Percentiles rank a stretch among this genome's conserved stretches.
Evolutionary conservation across 495 filamentous ascomycete genomes (phyloP).

Genomic region (Trichocladium uniseriatum): DNA sequence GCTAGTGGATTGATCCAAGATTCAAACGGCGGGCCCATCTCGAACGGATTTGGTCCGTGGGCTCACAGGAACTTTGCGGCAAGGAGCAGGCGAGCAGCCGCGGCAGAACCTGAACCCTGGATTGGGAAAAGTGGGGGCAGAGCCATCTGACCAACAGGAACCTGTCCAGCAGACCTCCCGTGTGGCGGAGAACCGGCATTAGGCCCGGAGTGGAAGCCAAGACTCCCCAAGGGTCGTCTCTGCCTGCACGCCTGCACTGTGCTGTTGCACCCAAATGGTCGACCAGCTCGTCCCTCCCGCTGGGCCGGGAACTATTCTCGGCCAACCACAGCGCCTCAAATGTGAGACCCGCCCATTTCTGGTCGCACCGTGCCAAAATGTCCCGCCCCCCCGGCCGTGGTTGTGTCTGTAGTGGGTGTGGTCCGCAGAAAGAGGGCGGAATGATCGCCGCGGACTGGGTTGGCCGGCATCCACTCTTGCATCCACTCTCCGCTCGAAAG

Average conservation of each 20-base stretch:
- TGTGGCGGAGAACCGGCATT: conserved; percentile 18
- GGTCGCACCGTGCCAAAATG: conserved; percentile 11
- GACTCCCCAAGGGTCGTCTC: not conserved
- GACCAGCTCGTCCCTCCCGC: conserved; percentile 7
- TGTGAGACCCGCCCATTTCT: not conserved
- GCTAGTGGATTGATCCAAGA: no score
- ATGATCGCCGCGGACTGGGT: conserved; percentile 1
- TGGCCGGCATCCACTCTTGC: no score
- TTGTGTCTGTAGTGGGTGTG: no score
- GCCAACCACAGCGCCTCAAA: conserved; percentile 2
- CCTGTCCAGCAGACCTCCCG: not conserved
- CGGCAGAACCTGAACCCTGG: conserved; percentile 28
- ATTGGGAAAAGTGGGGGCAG: conserved; percentile 4
- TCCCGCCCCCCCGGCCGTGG: not conserved
- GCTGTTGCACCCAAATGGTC: conserved; percentile 1
- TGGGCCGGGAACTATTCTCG: conserved; percentile 18
- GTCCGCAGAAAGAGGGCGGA: not conserved
- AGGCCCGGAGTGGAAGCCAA: conserved; percentile 16
- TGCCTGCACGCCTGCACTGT: conserved; percentile 9
- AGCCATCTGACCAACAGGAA: conserved; percentile 12
- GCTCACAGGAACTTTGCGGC: conserved; percentile 3
- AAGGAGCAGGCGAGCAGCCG: no score
- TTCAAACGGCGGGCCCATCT: no score
- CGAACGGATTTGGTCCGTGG: no score
- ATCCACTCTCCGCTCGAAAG: conserved; percentile 20